A percentile compares a stretch with the other conserved stretches of the same genome.
phyloP scores from a whole-genome alignment of 257 asterid species.

The Dorcoceras hygrometricum region DNA sequence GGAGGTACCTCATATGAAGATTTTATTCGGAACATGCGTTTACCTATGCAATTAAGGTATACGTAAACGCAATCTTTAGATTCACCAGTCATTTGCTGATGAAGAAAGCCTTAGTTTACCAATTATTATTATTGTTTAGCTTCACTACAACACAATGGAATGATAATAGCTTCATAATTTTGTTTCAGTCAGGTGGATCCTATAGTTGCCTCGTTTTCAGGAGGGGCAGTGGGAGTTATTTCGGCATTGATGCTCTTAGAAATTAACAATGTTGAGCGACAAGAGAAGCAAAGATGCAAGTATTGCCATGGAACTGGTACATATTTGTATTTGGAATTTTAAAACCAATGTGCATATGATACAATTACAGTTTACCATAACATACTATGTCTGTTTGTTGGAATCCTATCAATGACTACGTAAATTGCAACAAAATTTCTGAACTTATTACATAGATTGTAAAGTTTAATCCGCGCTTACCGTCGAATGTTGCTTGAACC shows the following conservation, averaged over 20 bases:
- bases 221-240: slow-evolving; percentile 96
- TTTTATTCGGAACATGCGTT: slow-evolving; percentile 66
- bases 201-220: slow-evolving; percentile 94
- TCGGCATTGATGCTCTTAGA: slow-evolving; percentile 81
- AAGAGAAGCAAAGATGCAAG: slow-evolving; percentile 89
- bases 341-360: neutral
- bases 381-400: too few species aligned
- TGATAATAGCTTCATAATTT: slow-evolving; percentile 16
- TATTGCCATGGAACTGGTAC: slow-evolving; percentile 91
- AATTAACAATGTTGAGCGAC: slow-evolving; percentile 79
- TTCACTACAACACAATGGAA: slow-evolving; percentile 1
- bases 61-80: slow-evolving; percentile 14
- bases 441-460: too few species aligned
- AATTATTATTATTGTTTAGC: slow-evolving; percentile 14
- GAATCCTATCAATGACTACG: too few species aligned
- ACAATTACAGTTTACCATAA: too few species aligned
- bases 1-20: slow-evolving; percentile 91
- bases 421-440: too few species aligned
- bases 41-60: slow-evolving; percentile 87
- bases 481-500: too few species aligned
- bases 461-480: too few species aligned
- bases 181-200: slow-evolving; percentile 88
- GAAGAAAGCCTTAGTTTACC: neutral
- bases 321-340: slow-evolving; percentile 5
- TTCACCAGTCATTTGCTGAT: neutral